phyloP scores from a whole-genome alignment of 768 basidiomycete species.

The Omphalotus guepiniiformis region DNA sequence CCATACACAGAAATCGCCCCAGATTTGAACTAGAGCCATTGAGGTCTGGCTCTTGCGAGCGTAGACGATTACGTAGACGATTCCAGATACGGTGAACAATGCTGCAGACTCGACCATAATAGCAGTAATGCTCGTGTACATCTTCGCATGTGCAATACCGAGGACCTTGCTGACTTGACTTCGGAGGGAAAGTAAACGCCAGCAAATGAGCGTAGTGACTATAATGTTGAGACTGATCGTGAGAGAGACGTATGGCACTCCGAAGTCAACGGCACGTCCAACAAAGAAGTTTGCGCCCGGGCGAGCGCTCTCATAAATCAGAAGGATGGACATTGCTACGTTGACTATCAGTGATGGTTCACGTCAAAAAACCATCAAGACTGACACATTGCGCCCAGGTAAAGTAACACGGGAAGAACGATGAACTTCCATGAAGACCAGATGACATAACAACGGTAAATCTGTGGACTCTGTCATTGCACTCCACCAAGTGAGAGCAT shows the following conservation, averaged over 20 bases:
- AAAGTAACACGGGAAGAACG: constrained; percentile 18
- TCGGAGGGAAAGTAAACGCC: constrained; percentile 31
- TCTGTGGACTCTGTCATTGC: constrained; percentile 17
- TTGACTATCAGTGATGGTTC: not conserved
- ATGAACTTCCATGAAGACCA: constrained; percentile 19
- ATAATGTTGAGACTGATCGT: constrained; percentile 39
- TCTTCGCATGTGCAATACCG: constrained; percentile 20
- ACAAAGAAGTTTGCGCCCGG: constrained; percentile 38
- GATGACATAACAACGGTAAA: constrained; percentile 34
- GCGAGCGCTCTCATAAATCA: constrained; percentile 32
- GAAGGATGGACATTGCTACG: constrained; percentile 36
- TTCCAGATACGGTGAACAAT: constrained; percentile 33
- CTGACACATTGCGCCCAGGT: constrained; percentile 20
- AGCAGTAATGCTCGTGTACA: constrained; percentile 33
- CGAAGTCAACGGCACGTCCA: constrained; percentile 33
- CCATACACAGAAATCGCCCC: constrained; percentile 37
- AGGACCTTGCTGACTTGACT: constrained; percentile 23
- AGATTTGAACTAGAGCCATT: constrained; percentile 35
- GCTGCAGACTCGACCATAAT: constrained; percentile 39
- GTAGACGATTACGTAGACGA: constrained; percentile 36
- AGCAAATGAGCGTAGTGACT: constrained; percentile 35
- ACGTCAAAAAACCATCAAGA: not conserved
- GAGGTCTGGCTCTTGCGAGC: constrained; percentile 28
- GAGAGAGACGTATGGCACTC: constrained; percentile 35
- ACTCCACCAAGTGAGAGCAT: not conserved